Base-by-base conservation (phyloP, 129 eudicot genomes). In the Calendula officinalis region DNA sequence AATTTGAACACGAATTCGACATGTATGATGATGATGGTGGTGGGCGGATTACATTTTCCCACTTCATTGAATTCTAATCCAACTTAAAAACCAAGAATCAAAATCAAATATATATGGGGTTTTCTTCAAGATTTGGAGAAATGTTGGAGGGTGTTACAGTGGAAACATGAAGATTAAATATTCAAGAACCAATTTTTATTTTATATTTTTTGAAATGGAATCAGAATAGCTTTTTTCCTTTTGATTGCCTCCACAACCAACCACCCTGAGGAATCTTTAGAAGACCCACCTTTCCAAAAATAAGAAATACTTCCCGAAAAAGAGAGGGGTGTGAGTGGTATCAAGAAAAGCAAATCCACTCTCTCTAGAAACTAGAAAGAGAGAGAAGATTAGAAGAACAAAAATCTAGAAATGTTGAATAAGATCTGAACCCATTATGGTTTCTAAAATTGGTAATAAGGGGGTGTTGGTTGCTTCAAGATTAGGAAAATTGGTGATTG, bases 271-370 rank as follows among this genome's bases (percentile, higher is more conserved):
- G 73, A 68, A 68, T 68, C 73, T 68, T 68, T 56, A 55, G 56
- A 68, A 44, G 73, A 43, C 64, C 64, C 48, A 53, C 62, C 62
- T 67, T 66, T 67, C 54, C 53, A 32, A 67, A 67, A 52, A 52
- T 39, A 67, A 67, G 30, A 66, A 66, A 52, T 67, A 53, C 52
- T 67, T 52, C 53, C 72, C 71, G 44, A 68, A 68, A 68, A 45
- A 68, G 56, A 45, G 61, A 54, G 62, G 72, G 72, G 62, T 13
- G 11, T 46, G 69, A 50, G 39, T 49, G 70, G 50, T 53, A 53
- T 67, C 62, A 67, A 53, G 62, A 67, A 67, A 54, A 53, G 65
- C 56, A 56, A 68, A 68, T 68, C 64, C 64, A 68, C 73, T 55
- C 64, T 66, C 13, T 64, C 22, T 42, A 49, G 30, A 22, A 22